Percentiles rank a stretch among this genome's conserved stretches.
Conservation (phyloP, 2,329 filamentous ascomycete species). For the Pseudogymnoascus sp. region DNA sequence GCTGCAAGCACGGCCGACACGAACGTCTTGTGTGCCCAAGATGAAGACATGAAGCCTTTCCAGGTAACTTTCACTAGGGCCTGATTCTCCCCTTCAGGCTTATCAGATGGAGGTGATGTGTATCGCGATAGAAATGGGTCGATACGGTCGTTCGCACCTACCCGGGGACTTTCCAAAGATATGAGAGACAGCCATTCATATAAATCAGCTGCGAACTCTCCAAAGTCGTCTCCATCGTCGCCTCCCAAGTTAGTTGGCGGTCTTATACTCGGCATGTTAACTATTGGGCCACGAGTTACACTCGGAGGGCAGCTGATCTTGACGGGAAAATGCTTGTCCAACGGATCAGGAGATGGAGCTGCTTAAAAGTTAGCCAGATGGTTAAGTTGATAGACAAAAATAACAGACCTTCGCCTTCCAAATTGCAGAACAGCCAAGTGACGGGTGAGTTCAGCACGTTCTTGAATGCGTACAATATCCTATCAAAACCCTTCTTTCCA, state of each 20-base stretch:
- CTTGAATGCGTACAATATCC: slow-evolving; percentile 68
- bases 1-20: slow-evolving; percentile 37
- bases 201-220: slow-evolving; percentile 53
- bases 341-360: slow-evolving; percentile 43
- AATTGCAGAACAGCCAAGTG: slow-evolving; percentile 72
- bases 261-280: slow-evolving; percentile 23
- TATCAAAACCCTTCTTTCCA: slow-evolving; percentile 75
- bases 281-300: slow-evolving; percentile 25
- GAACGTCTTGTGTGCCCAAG: slow-evolving; percentile 43
- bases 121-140: slow-evolving; percentile 66
- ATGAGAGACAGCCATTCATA: slow-evolving; percentile 72
- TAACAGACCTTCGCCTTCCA: slow-evolving; percentile 39
- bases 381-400: not conserved
- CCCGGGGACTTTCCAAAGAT: slow-evolving; percentile 55
- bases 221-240: slow-evolving; percentile 42
- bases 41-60: slow-evolving; percentile 48
- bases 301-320: slow-evolving; percentile 31
- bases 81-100: slow-evolving; percentile 19
- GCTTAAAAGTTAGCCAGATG: slow-evolving; percentile 15
- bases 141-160: slow-evolving; percentile 48
- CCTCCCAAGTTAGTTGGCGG: slow-evolving; percentile 25
- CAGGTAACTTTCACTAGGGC: slow-evolving; percentile 46
- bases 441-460: slow-evolving; percentile 62
- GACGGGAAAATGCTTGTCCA: slow-evolving; percentile 37
- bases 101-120: slow-evolving; percentile 36